Evolutionary conservation across 176 grass and related monocot genomes (phyloP), one percentile per base, ranked within the genome.

Genomic region (Phoenix roebelenii): DNA sequence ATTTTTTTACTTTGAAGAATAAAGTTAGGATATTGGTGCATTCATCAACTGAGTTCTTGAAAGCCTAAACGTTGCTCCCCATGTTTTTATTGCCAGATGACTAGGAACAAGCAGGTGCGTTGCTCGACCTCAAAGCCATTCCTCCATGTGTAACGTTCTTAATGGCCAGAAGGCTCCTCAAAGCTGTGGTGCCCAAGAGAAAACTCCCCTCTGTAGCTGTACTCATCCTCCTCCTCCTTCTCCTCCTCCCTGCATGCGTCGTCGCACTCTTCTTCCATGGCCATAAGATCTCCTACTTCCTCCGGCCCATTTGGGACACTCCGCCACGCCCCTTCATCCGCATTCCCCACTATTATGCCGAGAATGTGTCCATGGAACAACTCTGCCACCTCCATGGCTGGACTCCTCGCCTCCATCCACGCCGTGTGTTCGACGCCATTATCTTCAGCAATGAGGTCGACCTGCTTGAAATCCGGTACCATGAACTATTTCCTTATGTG

Each of bases 361-460:
- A 79, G 14, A 85, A 80, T 19, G 48, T 76, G 18, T 90, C 93
- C 55, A 76, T 82, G 72, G 49, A 76, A 0, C 62, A 85, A 50
- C 73, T 97, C 24, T 97, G 93, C 28, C 64, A 61, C 22, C 87
- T 91, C 9, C 93, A 97, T 57, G 87, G 93, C 19, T 97, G 86
- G 86, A 71, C 52, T 83, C 63, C 78, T 88, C 4, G 52, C 81
- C 9, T 48, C 76, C 19, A 39, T 39, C 87, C 93, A 39, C 93
- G 93, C 4, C 84, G 65, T 14, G 80, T 97, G 10, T 91, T 88
- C 15, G 93, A 97, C 18, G 83, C 87, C 5, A 76, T 88, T 50
- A 87, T 91, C 50, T 91, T 97, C 55, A 97, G 87, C 54, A 97
- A 91, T 32, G 93, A 97, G 32, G 75, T 97, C 5, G 93, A 97